Conservation (phyloP, 2,329 filamentous ascomycete genomes). For the Lecanicillium sp. region DNA sequence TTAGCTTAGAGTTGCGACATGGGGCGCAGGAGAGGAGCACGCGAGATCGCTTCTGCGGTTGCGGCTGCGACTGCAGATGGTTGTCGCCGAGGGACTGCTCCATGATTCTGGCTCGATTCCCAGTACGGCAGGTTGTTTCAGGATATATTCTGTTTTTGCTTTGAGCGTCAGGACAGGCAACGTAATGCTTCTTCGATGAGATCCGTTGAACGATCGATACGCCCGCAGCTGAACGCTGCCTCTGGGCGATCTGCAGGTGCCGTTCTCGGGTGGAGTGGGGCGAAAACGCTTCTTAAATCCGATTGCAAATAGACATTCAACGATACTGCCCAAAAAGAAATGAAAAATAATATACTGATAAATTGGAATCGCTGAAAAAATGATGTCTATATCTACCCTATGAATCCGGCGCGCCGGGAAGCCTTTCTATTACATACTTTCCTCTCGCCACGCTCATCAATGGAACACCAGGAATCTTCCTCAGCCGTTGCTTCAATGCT, state of each 20-base stretch:
- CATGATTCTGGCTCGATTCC: too few relatives aligned
- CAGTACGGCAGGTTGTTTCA: too few relatives aligned
- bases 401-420: conserved; percentile 71
- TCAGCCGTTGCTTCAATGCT: conserved; percentile 71
- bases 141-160: too few relatives aligned
- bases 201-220: too few relatives aligned
- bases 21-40: conserved; percentile 44
- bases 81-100: conserved; percentile 5
- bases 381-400: conserved; percentile 8
- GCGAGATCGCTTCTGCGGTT: conserved; percentile 34
- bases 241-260: too few relatives aligned
- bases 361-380: conserved; percentile 5
- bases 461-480: conserved; percentile 62
- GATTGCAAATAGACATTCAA: background rate
- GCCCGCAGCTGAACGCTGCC: too few relatives aligned
- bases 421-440: conserved; percentile 89
- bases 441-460: conserved; percentile 76
- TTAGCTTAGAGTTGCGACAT: conserved; percentile 46
- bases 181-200: too few relatives aligned
- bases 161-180: too few relatives aligned
- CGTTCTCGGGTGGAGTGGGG: too few relatives aligned
- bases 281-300: too few relatives aligned
- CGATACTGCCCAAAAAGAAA: background rate
- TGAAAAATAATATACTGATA: too few relatives aligned
- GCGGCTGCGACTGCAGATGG: conserved; percentile 3